Evolutionary conservation across 2,329 filamentous ascomycete genomes (phyloP).

Genomic region (Penicillium sp.): DNA sequence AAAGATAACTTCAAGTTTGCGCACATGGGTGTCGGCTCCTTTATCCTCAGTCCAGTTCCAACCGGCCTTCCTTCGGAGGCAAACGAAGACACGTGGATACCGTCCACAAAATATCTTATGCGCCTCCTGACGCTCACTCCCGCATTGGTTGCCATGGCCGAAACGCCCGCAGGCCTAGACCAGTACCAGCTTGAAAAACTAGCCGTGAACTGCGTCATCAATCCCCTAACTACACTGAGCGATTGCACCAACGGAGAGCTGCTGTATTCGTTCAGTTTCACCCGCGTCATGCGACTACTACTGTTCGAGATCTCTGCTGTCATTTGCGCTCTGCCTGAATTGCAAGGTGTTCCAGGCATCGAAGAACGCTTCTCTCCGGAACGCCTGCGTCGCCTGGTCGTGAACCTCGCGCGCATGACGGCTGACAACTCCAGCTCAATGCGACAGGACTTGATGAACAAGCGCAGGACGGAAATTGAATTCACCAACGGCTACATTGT

Average conservation of each 20-base stretch:
- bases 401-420: slow-evolving; percentile 56
- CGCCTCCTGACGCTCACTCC: slow-evolving; percentile 64
- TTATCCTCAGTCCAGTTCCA: slow-evolving; percentile 54
- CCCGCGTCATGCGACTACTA: slow-evolving; percentile 68
- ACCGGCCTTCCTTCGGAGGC: slow-evolving; percentile 15
- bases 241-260: slow-evolving; percentile 74
- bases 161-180: slow-evolving; percentile 64
- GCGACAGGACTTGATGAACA: slow-evolving; percentile 64
- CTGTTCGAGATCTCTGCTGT: slow-evolving; percentile 74
- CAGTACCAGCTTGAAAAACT: slow-evolving; percentile 76
- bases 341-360: slow-evolving; percentile 62
- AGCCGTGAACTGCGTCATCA: slow-evolving; percentile 73
- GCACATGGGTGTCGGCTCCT: slow-evolving; percentile 62
- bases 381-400: slow-evolving; percentile 63
- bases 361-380: slow-evolving; percentile 60
- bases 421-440: slow-evolving; percentile 65
- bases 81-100: slow-evolving; percentile 34
- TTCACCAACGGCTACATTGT: slow-evolving; percentile 90
- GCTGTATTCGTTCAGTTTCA: slow-evolving; percentile 65
- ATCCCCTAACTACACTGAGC: slow-evolving; percentile 77
- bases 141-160: slow-evolving; percentile 60
- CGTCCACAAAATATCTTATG: slow-evolving; percentile 61
- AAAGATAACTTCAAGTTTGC: slow-evolving; percentile 54
- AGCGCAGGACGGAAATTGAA: slow-evolving; percentile 71
- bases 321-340: slow-evolving; percentile 72